Base-by-base conservation (phyloP, 1,139 yeast species). In the Blastobotrys proliferans region DNA sequence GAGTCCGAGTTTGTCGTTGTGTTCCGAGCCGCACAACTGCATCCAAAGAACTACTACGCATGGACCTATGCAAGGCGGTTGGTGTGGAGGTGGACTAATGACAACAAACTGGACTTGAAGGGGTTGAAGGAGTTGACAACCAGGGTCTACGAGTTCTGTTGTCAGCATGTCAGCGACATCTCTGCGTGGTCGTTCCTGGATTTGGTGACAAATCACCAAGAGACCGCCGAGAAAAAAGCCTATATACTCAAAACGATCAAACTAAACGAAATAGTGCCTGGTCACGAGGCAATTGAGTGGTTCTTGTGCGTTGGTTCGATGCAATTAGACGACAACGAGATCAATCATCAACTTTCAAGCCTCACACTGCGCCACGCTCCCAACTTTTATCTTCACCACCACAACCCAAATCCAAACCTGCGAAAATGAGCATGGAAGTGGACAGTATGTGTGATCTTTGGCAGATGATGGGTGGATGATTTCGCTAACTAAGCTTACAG, bases 21-120 rank as follows among this genome's bases (percentile, higher is more conserved):
- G 1, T 43, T 61, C 1, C 41, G 44, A 11, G 71, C 77, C 0
- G 66, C 65, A 0, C 53, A 48, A 20, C 48, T 56, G 19, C 78
- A 73, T 50, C 69, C 69, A 3, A 54, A 64, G 35, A 74, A 72
- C 51, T 73, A 73, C 51, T 73, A 73, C 45, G 74, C 76, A 0
- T 67, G 72, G 67, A 54, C 58, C 8, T 62, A 64, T 42, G 61
- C 70, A 4, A 58, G 76, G 25, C 64, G 66, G 55, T 44, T 69
- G 24, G 46, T 64, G 2, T 18, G 19, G 28, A 13, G 30, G 13
- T 29, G n/a, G n/a, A n/a, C n/a, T n/a, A n/a, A n/a, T n/a, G n/a
- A n/a, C n/a, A n/a, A n/a, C n/a, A n/a, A n/a, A n/a, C n/a, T n/a
- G n/a, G n/a, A n/a, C n/a, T 3, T 16, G 21, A 22, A 4, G 24